Evolutionary conservation across 2,329 filamentous ascomycete species (phyloP), one percentile per base, ranked within the genome.

Genomic region (Metarhizium brunneum): DNA sequence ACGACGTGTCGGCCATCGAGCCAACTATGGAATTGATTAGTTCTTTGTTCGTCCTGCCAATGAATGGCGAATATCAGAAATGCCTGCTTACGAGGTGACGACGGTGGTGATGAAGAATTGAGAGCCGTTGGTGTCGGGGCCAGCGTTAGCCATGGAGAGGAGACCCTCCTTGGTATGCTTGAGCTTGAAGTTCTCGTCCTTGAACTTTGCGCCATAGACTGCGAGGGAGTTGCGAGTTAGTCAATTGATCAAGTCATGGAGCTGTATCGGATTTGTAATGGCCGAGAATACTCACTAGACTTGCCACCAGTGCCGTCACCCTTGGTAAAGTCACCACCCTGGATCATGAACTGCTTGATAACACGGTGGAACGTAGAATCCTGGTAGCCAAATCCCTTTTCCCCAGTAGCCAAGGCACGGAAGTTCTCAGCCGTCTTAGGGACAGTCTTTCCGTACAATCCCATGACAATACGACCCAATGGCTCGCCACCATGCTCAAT

Each of bases 131-230:
- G 89, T 94, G 73, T 94, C 88, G 72, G 84, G 82, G 72, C 88
- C 88, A 58, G 87, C 83, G 75, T 92, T 92, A 73, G 87, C 89
- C 89, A 90, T 94, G 73, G 87, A 90, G 62, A 94, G 77, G 53
- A 90, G 76, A 66, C 89, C 89, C 73, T 85, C 86, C 82, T 90
- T 91, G 78, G 80, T 83, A 84, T 95, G 90, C 82, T 91, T 92
- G 69, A 92, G 81, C 85, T 94, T 92, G 82, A 95, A 94, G 86
- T 92, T 94, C 85, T 95, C 89, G 67, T 95, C 89, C 62, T 83
- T 74, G 76, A 94, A 94, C 76, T 88, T 89, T 65, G 82, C 79
- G 66, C 89, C 89, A 71, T 92, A 94, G 78, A 94, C 83, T 86
- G 60, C 56, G 18, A 25, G 20, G 49, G 20, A 35, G 47, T 47